Conservation (phyloP, 2,329 filamentous ascomycete genomes). For the Laburnicola sp. region DNA sequence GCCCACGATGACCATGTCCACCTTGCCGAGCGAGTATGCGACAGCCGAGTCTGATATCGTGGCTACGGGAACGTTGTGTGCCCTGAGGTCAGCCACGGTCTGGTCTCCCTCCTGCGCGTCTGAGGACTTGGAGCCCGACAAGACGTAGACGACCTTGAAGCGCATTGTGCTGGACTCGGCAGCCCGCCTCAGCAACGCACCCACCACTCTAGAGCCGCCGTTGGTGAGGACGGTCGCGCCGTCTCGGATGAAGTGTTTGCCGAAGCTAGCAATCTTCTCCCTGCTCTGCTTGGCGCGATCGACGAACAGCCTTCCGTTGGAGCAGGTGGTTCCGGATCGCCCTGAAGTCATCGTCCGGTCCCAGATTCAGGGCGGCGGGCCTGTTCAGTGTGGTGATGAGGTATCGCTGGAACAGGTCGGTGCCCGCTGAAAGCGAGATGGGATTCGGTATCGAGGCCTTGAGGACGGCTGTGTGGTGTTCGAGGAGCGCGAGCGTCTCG, state of each 20-base stretch:
- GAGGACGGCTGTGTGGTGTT: conserved; percentile 74
- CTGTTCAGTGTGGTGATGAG: conserved; percentile 73
- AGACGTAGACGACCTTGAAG: conserved; percentile 79
- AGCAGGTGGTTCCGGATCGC: conserved; percentile 81
- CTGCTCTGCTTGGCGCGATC: conserved; percentile 82
- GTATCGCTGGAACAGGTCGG: conserved; percentile 93
- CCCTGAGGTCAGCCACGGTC: conserved; percentile 71
- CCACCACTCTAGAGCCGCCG: conserved; percentile 83
- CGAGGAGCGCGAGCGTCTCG: conserved; percentile 87
- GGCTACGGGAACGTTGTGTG: conserved; percentile 78
- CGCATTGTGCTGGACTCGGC: conserved; percentile 67
- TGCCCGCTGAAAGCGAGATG: conserved; percentile 88
- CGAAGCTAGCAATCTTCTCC: conserved; percentile 78
- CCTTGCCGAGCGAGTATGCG: conserved; percentile 75
- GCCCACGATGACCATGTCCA: conserved; percentile 69
- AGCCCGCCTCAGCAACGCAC: conserved; percentile 73
- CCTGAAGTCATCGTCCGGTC: conserved; percentile 71
- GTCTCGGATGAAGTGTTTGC: conserved; percentile 76
- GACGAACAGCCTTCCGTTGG: conserved; percentile 85
- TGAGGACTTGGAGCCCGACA: conserved; percentile 36
- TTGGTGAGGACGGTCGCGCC: conserved; percentile 85
- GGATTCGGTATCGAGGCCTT: conserved; percentile 82
- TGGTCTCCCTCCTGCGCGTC: conserved; percentile 64
- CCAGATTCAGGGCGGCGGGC: conserved; percentile 48
- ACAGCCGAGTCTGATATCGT: conserved; percentile 75